phyloP scores from a whole-genome alignment of 176 grass and related monocot genomes.

The Carex kokanica region DNA sequence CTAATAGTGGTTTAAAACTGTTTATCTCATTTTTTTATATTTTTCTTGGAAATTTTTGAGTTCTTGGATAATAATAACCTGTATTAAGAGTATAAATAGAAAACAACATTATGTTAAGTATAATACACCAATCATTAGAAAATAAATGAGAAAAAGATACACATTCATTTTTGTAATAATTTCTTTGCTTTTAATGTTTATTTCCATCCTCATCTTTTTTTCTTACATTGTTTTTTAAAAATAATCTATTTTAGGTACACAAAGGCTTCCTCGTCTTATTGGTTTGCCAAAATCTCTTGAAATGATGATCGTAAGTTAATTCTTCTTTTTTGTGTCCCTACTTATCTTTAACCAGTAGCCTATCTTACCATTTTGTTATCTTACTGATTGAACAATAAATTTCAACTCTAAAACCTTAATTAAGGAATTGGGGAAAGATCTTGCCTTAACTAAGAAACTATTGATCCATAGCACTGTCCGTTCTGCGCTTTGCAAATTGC shows the following conservation, averaged over 20 bases:
- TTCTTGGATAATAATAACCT: neutral
- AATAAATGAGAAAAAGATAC: neutral
- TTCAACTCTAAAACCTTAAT: neutral
- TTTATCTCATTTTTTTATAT: neutral
- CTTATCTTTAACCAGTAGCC: neutral
- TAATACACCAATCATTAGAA: neutral
- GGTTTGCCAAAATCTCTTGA: slow-evolving; percentile 81
- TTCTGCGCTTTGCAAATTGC: too few relatives aligned
- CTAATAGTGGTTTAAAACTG: neutral
- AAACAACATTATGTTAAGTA: neutral
- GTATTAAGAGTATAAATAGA: neutral
- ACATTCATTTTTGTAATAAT: neutral
- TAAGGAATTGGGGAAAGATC: too few relatives aligned
- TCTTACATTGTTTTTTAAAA: slow-evolving; percentile 11
- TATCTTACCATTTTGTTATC: neutral
- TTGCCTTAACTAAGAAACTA: too few relatives aligned
- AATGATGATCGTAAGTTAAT: slow-evolving; percentile 68
- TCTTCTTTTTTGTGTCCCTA: neutral
- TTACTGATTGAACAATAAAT: neutral
- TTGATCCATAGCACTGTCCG: too few relatives aligned
- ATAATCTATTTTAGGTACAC: slow-evolving; percentile 57
- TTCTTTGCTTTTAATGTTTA: slow-evolving; percentile 7
- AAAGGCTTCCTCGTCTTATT: slow-evolving; percentile 82
- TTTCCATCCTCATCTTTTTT: slow-evolving; percentile 20
- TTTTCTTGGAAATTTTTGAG: neutral